Base-by-base conservation (phyloP, 164 flowering plant genomes). In the Magnolia sinica region DNA sequence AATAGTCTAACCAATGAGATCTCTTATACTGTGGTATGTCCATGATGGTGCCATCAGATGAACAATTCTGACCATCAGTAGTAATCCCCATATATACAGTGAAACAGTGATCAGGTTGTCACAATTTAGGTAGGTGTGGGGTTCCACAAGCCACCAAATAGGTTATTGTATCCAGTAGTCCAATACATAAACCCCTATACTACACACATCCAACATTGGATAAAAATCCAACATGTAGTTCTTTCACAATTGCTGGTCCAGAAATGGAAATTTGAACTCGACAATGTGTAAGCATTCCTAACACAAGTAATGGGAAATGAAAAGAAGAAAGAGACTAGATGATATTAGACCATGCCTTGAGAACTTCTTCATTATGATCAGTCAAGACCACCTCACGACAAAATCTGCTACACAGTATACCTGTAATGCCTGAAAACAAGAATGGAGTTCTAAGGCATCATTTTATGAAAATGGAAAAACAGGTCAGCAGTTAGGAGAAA, bases 351-450 rank as follows among this genome's bases (percentile, higher is more conserved):
- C 95, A 83, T 89, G 83, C 99, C 97, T 94, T 92, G 51, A 92
- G 85, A 72, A 96, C 96, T 89, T 96, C 96, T 0, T 92, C 93
- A 74, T 93, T 96, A 71, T 96, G 99, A 83, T 96, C 99, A 64
- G 98, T 91, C 49, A 96, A 81, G 71, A 96, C 82, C 78, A 91
- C 86, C 79, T 90, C 80, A 31, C 55, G 76, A 81, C 99, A 93
- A 82, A 88, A 93, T 85, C 89, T 90, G 85, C 97, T 87, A 79
- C 96, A 92, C 7, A 96, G 88, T 50, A 96, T 79, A 73, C 98
- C 99, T 37, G 97, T 91, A 52, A 93, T 73, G 73, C 99, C 98
- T 93, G 83, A 59, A 27, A 70, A 67, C 59, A 64, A 79, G 59
- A 70, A 70, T 58, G 22, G 7, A 55, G 10, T 24, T 18, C 4